Evolutionary conservation across 768 basidiomycete genomes (phyloP).

Genomic region (Xerocomellus intermedius): DNA sequence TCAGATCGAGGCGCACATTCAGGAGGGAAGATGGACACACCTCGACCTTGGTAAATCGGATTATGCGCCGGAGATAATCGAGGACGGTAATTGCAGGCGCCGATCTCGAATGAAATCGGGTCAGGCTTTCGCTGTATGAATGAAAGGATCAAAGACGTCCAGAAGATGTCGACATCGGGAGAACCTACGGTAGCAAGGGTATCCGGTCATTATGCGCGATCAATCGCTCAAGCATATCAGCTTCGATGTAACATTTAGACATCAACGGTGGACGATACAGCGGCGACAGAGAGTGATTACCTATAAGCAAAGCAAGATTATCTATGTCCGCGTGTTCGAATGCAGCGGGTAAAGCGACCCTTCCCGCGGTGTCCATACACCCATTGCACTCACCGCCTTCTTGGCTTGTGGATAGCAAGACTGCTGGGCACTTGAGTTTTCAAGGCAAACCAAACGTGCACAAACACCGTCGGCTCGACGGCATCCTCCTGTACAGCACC

Average conservation of each 20-base stretch:
- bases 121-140: slow-evolving; percentile 72
- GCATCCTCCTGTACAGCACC: slow-evolving; percentile 54
- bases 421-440: background rate
- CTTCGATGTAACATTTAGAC: slow-evolving; percentile 42
- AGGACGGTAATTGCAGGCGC: slow-evolving; percentile 84
- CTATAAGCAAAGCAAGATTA: slow-evolving; percentile 83
- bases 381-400: slow-evolving; percentile 61
- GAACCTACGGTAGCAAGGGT: slow-evolving; percentile 76
- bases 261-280: slow-evolving; percentile 18
- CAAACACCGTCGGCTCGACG: slow-evolving; percentile 35
- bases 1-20: slow-evolving; percentile 7
- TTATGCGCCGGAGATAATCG: slow-evolving; percentile 93
- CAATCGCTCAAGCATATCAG: slow-evolving; percentile 94
- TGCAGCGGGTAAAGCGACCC: slow-evolving; percentile 75
- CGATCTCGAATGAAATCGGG: slow-evolving; percentile 94
- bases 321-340: slow-evolving; percentile 87
- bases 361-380: slow-evolving; percentile 70
- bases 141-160: slow-evolving; percentile 21
- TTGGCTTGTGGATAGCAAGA: slow-evolving; percentile 24
- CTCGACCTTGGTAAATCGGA: slow-evolving; percentile 94
- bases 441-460: slow-evolving; percentile 31
- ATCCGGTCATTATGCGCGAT: slow-evolving; percentile 96
- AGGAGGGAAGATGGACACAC: slow-evolving; percentile 41
- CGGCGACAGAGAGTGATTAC: slow-evolving; percentile 43
- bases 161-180: slow-evolving; percentile 10